Conservation (phyloP, 257 asterid genomes). For the Solanum lycopersicoides region DNA sequence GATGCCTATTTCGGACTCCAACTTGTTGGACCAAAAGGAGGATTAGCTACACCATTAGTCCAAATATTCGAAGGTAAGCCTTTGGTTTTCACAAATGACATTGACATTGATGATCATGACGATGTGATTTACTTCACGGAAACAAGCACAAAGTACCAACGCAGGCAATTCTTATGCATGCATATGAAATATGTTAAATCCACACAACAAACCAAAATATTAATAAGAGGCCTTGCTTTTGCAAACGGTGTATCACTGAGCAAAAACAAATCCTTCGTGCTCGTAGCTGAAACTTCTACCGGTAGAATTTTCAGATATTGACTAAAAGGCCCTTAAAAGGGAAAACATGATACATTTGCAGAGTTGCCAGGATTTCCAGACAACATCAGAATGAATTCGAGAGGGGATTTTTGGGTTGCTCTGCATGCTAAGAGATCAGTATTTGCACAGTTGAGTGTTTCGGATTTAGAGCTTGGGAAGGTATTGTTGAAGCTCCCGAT, state of each 20-base stretch:
- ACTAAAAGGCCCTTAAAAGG: constrained; percentile 42
- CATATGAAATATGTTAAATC: background rate
- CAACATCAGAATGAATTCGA: constrained; percentile 46
- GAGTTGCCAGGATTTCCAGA: constrained; percentile 52
- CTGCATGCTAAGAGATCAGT: constrained; percentile 32
- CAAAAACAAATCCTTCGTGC: background rate
- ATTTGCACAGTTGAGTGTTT: constrained; percentile 14
- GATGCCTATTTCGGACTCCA: too few relatives aligned
- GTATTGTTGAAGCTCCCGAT: constrained; percentile 32
- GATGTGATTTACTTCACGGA: too few relatives aligned
- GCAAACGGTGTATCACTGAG: background rate
- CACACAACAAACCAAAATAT: background rate
- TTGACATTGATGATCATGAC: too few relatives aligned
- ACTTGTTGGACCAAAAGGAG: too few relatives aligned
- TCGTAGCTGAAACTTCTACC: constrained; percentile 15
- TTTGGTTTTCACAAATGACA: too few relatives aligned
- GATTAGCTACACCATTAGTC: too few relatives aligned
- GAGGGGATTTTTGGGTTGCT: constrained; percentile 63
- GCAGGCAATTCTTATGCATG: background rate
- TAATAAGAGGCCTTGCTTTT: background rate
- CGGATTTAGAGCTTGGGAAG: constrained; percentile 25
- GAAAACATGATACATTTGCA: constrained; percentile 28
- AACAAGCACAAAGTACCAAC: too few relatives aligned
- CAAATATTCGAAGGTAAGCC: too few relatives aligned
- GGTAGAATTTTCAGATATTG: constrained; percentile 25